Percentiles rank a stretch among this genome's conserved stretches.
Evolutionary conservation across 2,329 filamentous ascomycete genomes (phyloP).

Genomic region (Beauveria scarabaeidicola): DNA sequence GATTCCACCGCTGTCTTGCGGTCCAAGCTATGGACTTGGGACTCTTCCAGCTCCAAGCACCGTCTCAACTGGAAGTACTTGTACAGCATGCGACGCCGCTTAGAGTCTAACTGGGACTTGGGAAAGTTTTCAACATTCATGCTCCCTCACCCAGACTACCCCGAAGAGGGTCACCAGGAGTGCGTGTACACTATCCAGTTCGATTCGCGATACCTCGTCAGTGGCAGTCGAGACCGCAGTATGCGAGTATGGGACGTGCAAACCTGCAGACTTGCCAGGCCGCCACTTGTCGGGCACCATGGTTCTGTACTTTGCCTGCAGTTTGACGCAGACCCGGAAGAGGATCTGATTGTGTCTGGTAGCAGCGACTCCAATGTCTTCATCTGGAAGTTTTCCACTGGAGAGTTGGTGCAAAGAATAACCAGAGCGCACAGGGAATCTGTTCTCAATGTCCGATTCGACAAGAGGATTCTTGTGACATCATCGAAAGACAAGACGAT

Average conservation of each 20-base stretch:
- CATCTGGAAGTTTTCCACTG: constrained; percentile 88
- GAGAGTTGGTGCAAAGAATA: constrained; percentile 69
- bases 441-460: constrained; percentile 87
- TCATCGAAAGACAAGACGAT: constrained; percentile 97
- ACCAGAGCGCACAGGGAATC: constrained; percentile 76
- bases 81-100: constrained; percentile 73
- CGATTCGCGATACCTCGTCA: constrained; percentile 76
- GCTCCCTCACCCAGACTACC: constrained; percentile 73
- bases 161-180: constrained; percentile 77
- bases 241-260: constrained; percentile 86
- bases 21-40: constrained; percentile 45
- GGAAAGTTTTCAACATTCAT: constrained; percentile 81
- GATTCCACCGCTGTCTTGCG: constrained; percentile 28
- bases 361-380: constrained; percentile 90
- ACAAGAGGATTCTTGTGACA: constrained; percentile 83
- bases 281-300: constrained; percentile 66
- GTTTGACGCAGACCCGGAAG: constrained; percentile 78
- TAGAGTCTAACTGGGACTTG: constrained; percentile 88
- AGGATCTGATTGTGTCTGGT: constrained; percentile 90
- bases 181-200: constrained; percentile 96
- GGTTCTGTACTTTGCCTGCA: constrained; percentile 92
- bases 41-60: constrained; percentile 37
- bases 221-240: constrained; percentile 81
- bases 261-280: constrained; percentile 65
- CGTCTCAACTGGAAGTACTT: constrained; percentile 88